These are phyloP conservation scores for Noccaea caerulescens DNA, from an alignment of 345 rosid species.

Conservation along the genomic window DNA sequence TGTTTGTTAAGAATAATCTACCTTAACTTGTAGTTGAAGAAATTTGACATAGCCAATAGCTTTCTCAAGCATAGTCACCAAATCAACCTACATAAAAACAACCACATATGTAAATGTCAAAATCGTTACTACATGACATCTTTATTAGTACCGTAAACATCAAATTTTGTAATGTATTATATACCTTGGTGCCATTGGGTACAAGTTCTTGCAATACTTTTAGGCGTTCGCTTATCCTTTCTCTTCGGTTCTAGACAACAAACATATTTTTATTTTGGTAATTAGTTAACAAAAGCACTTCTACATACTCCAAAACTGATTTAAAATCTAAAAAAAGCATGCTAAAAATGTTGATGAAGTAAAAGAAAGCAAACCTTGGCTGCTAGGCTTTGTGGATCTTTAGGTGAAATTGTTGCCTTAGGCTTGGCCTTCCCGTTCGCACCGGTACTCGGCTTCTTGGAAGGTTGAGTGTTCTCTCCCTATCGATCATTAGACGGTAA, in stretches of 20 bases:
- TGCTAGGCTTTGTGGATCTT: slow-evolving; percentile 91
- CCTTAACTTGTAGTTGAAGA: slow-evolving; percentile 98
- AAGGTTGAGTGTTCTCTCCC: slow-evolving; percentile 58
- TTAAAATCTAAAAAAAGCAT: neutral
- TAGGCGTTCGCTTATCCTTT: slow-evolving; percentile 86
- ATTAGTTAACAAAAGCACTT: neutral
- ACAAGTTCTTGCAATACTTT: slow-evolving; percentile 83
- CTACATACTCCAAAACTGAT: neutral
- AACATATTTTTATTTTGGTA: neutral
- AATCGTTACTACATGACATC: neutral
- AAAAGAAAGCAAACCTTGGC: slow-evolving; percentile 68
- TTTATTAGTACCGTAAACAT: neutral
- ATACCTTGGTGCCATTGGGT: slow-evolving; percentile 83
- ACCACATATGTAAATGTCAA: neutral
- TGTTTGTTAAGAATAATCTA: slow-evolving; percentile 33
- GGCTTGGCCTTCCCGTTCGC: slow-evolving; percentile 51
- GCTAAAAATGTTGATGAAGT: slow-evolving; percentile 1
- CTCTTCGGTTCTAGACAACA: slow-evolving; percentile 69
- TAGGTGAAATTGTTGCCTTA: slow-evolving; percentile 56
- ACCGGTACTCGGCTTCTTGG: slow-evolving; percentile 61
- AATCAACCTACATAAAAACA: slow-evolving; percentile 61
- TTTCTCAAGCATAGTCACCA: slow-evolving; percentile 96
- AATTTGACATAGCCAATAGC: slow-evolving; percentile 90
- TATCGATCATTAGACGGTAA: slow-evolving; percentile 62
- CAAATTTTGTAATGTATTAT: too few species aligned